Base-by-base conservation (phyloP, 78 protist species). In the Chrysochromulina tobinii region DNA sequence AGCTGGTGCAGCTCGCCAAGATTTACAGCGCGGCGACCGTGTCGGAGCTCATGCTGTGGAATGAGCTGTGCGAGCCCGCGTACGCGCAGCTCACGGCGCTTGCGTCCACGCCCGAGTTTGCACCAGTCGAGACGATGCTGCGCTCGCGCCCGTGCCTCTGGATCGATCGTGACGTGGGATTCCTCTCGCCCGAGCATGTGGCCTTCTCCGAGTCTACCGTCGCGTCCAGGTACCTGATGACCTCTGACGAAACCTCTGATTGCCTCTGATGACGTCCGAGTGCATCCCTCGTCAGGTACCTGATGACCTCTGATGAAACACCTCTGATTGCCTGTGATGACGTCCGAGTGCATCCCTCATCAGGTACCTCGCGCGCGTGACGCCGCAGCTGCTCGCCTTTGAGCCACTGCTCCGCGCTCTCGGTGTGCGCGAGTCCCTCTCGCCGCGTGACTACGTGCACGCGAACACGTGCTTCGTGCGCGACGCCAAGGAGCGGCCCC, bases 371-470 rank as follows among this genome's bases (percentile, higher is more conserved):
- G 38, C 38, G 38, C 38, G 38, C 38, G 38, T 38, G 38, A 38
- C 68, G 68, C 25, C 15, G 8, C 17, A 5, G 27, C 50, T 68
- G 48, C 3, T n/a, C 50, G 8, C 77, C 15, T 68, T n/a, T 20
- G 54, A 12, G 15, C 14, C 27, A 5, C 61, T 89, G 15, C 72
- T 89, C 12, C 87, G 85, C 25, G 91, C 83, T 20, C 55, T 89
- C 55, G 91, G 91, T 57, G 85, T 89, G 20, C 64, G 69, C 50
- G 87, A 72, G 18, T 4, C 68, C 23, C 73, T 89, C 14, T 25
- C 8, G 6, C 23, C 79, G 15, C 14, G 17, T 3, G 91, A 89
- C 21, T 89, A 27, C 50, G 2, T 38, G 66, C 66, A 48, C 50
- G 61, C 53, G 5, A 38, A 55, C 17, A 4, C 12, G 14, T 2